These are phyloP conservation scores for Debaryomyces sp. DNA, from an alignment of 1,139 yeast species.

Conservation along the genomic window DNA sequence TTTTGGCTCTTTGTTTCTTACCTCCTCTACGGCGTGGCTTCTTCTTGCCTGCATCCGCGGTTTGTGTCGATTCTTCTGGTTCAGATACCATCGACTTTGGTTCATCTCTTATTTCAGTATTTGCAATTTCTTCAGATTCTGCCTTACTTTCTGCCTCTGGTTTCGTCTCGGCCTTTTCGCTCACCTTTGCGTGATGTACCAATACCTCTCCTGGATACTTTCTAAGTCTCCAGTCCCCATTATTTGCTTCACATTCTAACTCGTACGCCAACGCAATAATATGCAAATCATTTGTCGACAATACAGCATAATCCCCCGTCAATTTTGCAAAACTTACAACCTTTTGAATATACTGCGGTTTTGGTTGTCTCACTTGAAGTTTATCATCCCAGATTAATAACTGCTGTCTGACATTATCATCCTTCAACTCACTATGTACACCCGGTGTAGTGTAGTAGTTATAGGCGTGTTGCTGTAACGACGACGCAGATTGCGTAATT, in stretches of 20 bases:
- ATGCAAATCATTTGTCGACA: conserved; percentile 89
- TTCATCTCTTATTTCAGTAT: conserved; percentile 7
- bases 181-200: conserved; percentile 14
- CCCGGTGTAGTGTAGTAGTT: conserved; percentile 88
- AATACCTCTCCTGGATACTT: conserved; percentile 66
- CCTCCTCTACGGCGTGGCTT: conserved; percentile 65
- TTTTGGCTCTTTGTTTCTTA: conserved; percentile 60
- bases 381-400: conserved; percentile 74
- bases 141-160: conserved; percentile 26
- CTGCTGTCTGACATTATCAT: conserved; percentile 81
- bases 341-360: conserved; percentile 58
- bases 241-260: conserved; percentile 69
- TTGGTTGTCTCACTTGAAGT: conserved; percentile 74
- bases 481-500: conserved; percentile 81
- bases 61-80: conserved; percentile 7
- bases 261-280: conserved; percentile 91
- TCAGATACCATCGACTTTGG: conserved; percentile 22
- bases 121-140: conserved; percentile 19
- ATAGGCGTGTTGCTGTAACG: conserved; percentile 68
- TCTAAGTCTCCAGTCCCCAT: conserved; percentile 72
- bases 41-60: conserved; percentile 23
- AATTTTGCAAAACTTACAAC: conserved; percentile 77
- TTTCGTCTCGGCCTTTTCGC: conserved; percentile 15
- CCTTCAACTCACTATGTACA: conserved; percentile 82
- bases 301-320: conserved; percentile 89